Evolutionary conservation across 768 basidiomycete genomes (phyloP), one percentile per base, ranked within the genome.

Genomic region (Kwoniella mangroviensis): DNA sequence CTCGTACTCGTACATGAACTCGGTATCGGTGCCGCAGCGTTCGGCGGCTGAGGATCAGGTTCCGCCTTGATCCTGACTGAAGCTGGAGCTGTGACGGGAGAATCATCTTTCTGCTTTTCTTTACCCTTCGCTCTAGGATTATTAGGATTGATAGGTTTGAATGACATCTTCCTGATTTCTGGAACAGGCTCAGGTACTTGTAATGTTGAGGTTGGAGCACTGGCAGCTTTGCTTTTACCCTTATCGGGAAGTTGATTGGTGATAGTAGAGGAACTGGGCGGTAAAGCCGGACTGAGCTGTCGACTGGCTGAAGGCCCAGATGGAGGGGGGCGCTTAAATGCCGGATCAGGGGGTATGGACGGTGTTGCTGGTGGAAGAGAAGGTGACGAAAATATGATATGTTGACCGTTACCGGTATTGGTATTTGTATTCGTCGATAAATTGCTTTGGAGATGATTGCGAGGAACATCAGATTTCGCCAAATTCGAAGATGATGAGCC

Each of bases 81-180:
- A 34, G 34, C 21, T 58, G 15, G 1, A 40, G 45, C 15, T 41
- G 22, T 2, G 7, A 10, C 43, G 41, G 24, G 15, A 51, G 17
- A 51, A 26, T 21, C 43, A 1, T 63, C 45, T 22, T 26, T 63
- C 34, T 28, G 21, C 26, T 66, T 66, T 1, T 43, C 65, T 45
- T 66, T 66, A 1, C 55, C 65, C 19, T 66, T 66, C n/a, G 51
- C 1, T 40, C 22, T 52, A 10, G 28, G 66, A 26, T 62, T 54
- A 22, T 68, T 62, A 21, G 67, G 67, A 12, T 61, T 68, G 5
- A 52, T 68, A 3, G 67, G 67, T 34, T 61, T 60, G 67, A 68
- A 68, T 22, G 34, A 54, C 59, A 68, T 61, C 60, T 68, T 68
- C 22, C 58, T 66, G 15, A 66, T 45, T 21, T 66, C 65, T n/a